Percentiles rank a stretch among this genome's conserved stretches.
Evolutionary conservation across 2,329 filamentous ascomycete species (phyloP).

Genomic region (Capronia coronata): DNA sequence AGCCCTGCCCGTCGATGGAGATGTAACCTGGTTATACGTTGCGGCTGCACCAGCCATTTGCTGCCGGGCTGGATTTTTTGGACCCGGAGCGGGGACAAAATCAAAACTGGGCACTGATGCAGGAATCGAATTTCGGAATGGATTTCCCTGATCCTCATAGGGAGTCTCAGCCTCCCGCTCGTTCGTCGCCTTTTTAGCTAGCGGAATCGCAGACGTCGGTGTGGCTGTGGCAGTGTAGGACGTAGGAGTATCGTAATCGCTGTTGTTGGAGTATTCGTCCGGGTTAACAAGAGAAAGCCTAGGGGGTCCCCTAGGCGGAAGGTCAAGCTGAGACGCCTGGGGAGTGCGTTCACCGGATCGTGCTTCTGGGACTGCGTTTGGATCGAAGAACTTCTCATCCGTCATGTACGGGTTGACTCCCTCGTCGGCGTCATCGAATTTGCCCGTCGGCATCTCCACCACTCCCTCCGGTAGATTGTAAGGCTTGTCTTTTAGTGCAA

Average conservation of each 20-base stretch:
- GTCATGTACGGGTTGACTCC: slow-evolving; percentile 22
- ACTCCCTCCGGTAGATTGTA: slow-evolving; percentile 24
- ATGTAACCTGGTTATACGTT: slow-evolving; percentile 14
- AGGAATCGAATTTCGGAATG: slow-evolving; percentile 26
- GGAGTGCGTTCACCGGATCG: slow-evolving; percentile 19
- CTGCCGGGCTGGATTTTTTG: slow-evolving; percentile 16
- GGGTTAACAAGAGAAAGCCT: slow-evolving; percentile 27
- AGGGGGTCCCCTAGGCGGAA: slow-evolving; percentile 16
- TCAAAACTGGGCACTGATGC: slow-evolving; percentile 25
- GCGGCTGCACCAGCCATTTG: slow-evolving; percentile 18
- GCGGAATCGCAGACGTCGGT: slow-evolving; percentile 23
- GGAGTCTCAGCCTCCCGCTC: slow-evolving; percentile 16
- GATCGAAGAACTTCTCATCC: slow-evolving; percentile 28
- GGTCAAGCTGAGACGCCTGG: slow-evolving; percentile 13
- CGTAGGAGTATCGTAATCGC: slow-evolving; percentile 27
- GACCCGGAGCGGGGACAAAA: slow-evolving; percentile 16
- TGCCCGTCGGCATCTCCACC: slow-evolving; percentile 23
- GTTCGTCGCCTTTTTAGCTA: slow-evolving; percentile 4
- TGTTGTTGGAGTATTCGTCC: slow-evolving; percentile 19
- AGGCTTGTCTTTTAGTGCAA: slow-evolving; percentile 26
- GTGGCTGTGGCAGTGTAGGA: slow-evolving; percentile 24
- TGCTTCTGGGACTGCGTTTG: slow-evolving; percentile 22
- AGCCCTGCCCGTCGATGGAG: slow-evolving; percentile 27
- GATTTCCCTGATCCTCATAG: slow-evolving; percentile 27
- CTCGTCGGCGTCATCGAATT: slow-evolving; percentile 17